Evolutionary conservation across 805 yeast genomes (phyloP).

Genomic region (Sugiyamaella boreocaroliniensis): DNA sequence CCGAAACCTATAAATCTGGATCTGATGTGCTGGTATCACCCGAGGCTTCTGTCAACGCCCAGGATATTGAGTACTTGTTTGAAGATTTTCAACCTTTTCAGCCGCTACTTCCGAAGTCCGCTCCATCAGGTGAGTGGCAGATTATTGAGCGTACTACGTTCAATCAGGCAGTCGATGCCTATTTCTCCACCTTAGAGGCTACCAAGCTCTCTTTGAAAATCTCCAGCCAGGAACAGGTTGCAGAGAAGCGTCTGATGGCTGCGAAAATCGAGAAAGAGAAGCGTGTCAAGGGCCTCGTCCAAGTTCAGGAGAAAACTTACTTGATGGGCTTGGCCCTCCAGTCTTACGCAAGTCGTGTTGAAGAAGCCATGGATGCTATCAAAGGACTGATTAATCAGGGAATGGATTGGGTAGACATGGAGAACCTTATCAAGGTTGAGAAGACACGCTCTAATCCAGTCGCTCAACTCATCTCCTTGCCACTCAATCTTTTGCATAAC

Average conservation of each 20-base stretch:
- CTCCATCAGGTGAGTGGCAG: slow-evolving; percentile 20
- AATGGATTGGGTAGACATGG: slow-evolving; percentile 92
- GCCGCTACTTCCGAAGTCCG: slow-evolving; percentile 36
- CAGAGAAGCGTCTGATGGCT: slow-evolving; percentile 62
- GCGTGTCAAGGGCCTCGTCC: slow-evolving; percentile 59
- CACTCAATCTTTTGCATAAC: slow-evolving; percentile 64
- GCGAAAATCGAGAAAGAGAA: slow-evolving; percentile 68
- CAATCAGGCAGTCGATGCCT: slow-evolving; percentile 73
- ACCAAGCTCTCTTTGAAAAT: slow-evolving; percentile 66
- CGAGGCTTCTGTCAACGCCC: slow-evolving; percentile 3
- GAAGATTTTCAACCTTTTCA: slow-evolving; percentile 68
- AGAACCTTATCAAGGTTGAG: slow-evolving; percentile 62
- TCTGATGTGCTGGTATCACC: slow-evolving; percentile 1
- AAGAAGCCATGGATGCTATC: slow-evolving; percentile 61
- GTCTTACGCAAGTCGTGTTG: slow-evolving; percentile 61
- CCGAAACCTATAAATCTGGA: slow-evolving; percentile 6
- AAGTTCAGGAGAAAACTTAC: slow-evolving; percentile 56
- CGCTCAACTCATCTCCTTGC: slow-evolving; percentile 57
- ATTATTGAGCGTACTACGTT: slow-evolving; percentile 54
- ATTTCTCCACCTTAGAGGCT: slow-evolving; percentile 79
- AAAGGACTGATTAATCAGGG: slow-evolving; percentile 66
- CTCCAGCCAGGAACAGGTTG: slow-evolving; percentile 71
- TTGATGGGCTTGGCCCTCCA: slow-evolving; percentile 70
- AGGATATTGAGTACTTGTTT: slow-evolving; percentile 39
- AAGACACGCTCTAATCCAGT: slow-evolving; percentile 55